phyloP scores from a whole-genome alignment of 2,329 filamentous ascomycete genomes.

The Curvularia sp. region DNA sequence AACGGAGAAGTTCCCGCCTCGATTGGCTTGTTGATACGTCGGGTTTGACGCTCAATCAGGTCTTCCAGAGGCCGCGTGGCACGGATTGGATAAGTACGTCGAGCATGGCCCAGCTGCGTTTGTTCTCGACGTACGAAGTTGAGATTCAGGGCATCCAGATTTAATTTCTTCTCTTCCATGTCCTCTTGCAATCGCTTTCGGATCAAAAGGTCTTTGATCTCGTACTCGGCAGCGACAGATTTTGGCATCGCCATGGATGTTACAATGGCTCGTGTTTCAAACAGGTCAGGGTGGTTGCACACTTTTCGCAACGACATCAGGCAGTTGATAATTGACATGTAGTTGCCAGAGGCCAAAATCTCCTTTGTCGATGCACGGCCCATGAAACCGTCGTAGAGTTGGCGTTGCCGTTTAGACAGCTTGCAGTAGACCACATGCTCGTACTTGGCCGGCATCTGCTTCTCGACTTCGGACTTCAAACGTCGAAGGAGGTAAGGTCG shows the following conservation, averaged over 20 bases:
- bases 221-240: constrained; percentile 77
- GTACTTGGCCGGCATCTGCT: constrained; percentile 98
- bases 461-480: constrained; percentile 95
- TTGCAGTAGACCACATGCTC: constrained; percentile 97
- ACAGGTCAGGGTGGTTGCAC: constrained; percentile 97
- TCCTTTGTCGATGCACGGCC: constrained; percentile 87
- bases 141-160: constrained; percentile 79
- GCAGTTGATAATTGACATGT: constrained; percentile 97
- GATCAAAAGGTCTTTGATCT: constrained; percentile 73
- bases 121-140: constrained; percentile 73
- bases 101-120: constrained; percentile 60
- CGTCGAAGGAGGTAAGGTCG: constrained; percentile 89
- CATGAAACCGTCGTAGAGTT: constrained; percentile 96
- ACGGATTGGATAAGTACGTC: constrained; percentile 57
- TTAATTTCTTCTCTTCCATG: constrained; percentile 69
- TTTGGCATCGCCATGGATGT: constrained; percentile 92
- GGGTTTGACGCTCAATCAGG: constrained; percentile 73
- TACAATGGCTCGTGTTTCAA: constrained; percentile 94
- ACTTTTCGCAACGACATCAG: constrained; percentile 97
- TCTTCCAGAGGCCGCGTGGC: constrained; percentile 73
- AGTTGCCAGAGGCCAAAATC: constrained; percentile 90
- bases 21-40: constrained; percentile 58
- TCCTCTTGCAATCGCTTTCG: constrained; percentile 69
- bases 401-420: constrained; percentile 91
- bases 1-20: constrained; percentile 66